Evolutionary conservation across 225 moss, liverwort and hornwort genomes (phyloP), one percentile per base, ranked within the genome.

Genomic region (Straminergon stramineum): DNA sequence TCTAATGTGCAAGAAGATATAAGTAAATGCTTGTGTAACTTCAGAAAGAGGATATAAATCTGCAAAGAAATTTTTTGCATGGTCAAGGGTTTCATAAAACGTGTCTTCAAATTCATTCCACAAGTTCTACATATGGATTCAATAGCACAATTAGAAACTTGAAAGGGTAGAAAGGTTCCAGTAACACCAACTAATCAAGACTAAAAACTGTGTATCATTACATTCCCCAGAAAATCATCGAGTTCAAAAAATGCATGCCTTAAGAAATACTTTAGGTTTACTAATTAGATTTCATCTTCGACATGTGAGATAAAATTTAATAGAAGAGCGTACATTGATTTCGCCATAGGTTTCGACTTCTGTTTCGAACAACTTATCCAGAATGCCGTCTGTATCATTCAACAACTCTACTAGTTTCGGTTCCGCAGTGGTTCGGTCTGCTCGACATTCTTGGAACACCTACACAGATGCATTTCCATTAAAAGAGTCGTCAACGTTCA

Each of bases 71-170:
- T 96, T 95, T 87, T 99, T 99, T 26, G 87, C 95, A n/a, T 85
- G 43, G 80, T 99, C 99, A 26, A 99, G 93, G 68, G 96, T 97
- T 28, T 94, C 87, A 57, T 94, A 96, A 87, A 94, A 95, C 0
- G 79, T 41, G 90, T 96, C 95, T 89, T 99, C 96, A 84, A 95
- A 99, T 85, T 94, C 95, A 86, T 91, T 93, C 99, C 99, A 99
- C 82, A 97, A 87, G 85, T 94, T 89, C 98, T 98, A 90, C 69
- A 81, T 79, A 45, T 60, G 41, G 16, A 90, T 69, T 65, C 74
- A 69, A 56, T 45, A 48, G 41, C 73, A 87, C 78, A 87, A 73
- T 89, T 62, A 87, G 80, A 89, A 77, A 84, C 52, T n/a, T 53
- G 17, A 71, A 51, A 64, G 9, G 28, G 8, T 43, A 34, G n/a